Evolutionary conservation across 2,329 filamentous ascomycete species (phyloP).

Genomic region (Aspergillus niger): DNA sequence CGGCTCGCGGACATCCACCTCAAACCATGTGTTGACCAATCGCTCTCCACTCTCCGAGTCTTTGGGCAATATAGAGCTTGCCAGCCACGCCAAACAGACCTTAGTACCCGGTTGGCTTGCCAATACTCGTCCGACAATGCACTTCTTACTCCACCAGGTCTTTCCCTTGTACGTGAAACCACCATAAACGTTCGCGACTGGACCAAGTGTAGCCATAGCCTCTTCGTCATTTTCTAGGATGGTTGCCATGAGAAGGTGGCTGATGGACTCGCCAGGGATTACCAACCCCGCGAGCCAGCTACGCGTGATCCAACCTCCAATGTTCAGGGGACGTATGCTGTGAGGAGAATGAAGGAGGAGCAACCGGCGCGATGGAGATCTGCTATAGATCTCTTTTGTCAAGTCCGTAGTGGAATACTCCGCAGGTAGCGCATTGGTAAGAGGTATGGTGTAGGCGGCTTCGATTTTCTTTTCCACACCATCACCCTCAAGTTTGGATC

Average conservation of each 20-base stretch:
- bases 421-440: constrained; percentile 13
- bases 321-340: constrained; percentile 27
- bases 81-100: constrained; percentile 60
- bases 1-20: constrained; percentile 44
- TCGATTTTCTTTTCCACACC: constrained; percentile 15
- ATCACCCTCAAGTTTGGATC: constrained; percentile 35
- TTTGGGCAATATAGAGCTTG: constrained; percentile 44
- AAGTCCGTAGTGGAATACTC: constrained; percentile 7
- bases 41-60: constrained; percentile 28
- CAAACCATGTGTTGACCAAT: constrained; percentile 52
- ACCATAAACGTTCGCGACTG: constrained; percentile 55
- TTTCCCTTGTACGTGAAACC: constrained; percentile 55
- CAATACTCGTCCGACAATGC: constrained; percentile 57
- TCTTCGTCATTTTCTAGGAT: constrained; percentile 57
- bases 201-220: constrained; percentile 52
- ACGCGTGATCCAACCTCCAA: constrained; percentile 58
- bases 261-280: constrained; percentile 56
- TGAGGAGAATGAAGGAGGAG: constrained; percentile 29
- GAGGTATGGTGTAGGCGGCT: constrained; percentile 17
- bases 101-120: constrained; percentile 47
- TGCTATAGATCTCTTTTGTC: constrained; percentile 35
- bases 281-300: constrained; percentile 58
- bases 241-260: constrained; percentile 58
- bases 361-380: constrained; percentile 30
- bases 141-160: constrained; percentile 61